Conservation (phyloP, 106 monocot species). For the Chionographis japonica region DNA sequence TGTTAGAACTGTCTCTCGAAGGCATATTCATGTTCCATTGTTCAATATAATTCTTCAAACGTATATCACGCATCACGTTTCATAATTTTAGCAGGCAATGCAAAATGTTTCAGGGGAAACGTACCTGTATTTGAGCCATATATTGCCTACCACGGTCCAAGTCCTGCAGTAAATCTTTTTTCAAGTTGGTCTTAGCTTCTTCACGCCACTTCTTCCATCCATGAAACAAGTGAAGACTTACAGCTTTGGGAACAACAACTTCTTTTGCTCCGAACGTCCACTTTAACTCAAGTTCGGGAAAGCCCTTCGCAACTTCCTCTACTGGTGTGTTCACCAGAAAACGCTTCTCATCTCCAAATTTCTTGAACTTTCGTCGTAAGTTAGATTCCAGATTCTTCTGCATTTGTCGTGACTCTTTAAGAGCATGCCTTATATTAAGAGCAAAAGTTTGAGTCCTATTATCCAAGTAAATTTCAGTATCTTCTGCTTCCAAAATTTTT, state of each 20-base stretch:
- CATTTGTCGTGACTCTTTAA: conserved; percentile 54
- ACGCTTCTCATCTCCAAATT: conserved; percentile 57
- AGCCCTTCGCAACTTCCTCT: conserved; percentile 64
- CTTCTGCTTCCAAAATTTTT: conserved; percentile 48
- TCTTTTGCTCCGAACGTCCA: conserved; percentile 86
- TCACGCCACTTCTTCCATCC: conserved; percentile 95
- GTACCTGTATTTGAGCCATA: conserved; percentile 57
- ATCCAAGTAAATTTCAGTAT: conserved; percentile 36
- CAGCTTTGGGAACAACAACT: conserved; percentile 64
- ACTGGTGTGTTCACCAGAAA: conserved; percentile 52
- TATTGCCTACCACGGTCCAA: conserved; percentile 45
- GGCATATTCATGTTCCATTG: too few species aligned
- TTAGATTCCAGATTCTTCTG: conserved; percentile 69
- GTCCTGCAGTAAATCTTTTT: conserved; percentile 55
- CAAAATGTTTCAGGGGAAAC: neutral
- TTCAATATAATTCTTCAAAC: too few species aligned
- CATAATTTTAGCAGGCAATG: neutral
- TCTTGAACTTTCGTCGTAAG: conserved; percentile 47
- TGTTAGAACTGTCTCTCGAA: too few species aligned
- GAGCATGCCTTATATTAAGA: conserved; percentile 35
- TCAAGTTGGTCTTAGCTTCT: conserved; percentile 63
- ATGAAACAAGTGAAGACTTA: conserved; percentile 59
- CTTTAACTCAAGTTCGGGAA: conserved; percentile 74
- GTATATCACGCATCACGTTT: too few species aligned
- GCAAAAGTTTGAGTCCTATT: conserved; percentile 36